Conservation (phyloP, 192 early-diverging fungal species). For the Entomortierella beljakovae region DNA sequence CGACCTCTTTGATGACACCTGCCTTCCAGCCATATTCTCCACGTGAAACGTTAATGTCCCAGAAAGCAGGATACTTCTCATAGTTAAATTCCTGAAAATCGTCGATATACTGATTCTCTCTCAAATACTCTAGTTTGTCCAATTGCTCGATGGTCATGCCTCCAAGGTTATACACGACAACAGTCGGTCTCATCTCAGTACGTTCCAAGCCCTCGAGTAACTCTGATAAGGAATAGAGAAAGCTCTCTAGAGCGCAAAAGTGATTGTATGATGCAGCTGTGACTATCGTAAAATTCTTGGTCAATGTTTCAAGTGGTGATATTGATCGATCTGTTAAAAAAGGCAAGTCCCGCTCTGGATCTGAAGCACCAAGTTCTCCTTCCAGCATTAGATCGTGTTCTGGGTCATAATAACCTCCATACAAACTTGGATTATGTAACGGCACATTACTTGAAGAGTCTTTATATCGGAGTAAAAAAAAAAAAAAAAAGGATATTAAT, state of each 20-base stretch:
- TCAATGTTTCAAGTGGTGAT: slow-evolving; percentile 35
- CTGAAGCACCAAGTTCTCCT: not conserved
- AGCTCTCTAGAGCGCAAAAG: slow-evolving; percentile 62
- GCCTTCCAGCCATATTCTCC: slow-evolving; percentile 71
- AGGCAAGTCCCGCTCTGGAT: slow-evolving; percentile 38
- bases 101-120: slow-evolving; percentile 54
- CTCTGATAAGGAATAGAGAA: slow-evolving; percentile 58
- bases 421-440: not conserved
- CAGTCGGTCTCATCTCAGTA: slow-evolving; percentile 40
- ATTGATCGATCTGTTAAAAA: slow-evolving; percentile 14
- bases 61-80: slow-evolving; percentile 59
- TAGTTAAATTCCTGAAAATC: slow-evolving; percentile 60
- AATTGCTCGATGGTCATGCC: slow-evolving; percentile 58
- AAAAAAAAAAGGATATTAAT: not conserved
- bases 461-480: not conserved
- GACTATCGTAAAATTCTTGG: slow-evolving; percentile 60
- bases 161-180: slow-evolving; percentile 64
- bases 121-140: slow-evolving; percentile 46
- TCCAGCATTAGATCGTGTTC: not conserved
- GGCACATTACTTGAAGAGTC: not conserved
- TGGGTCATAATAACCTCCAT: not conserved
- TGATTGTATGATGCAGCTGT: slow-evolving; percentile 65
- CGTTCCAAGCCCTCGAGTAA: slow-evolving; percentile 45
- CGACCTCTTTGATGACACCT: slow-evolving; percentile 62
- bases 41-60: slow-evolving; percentile 54